Evolutionary conservation across 257 asterid genomes (phyloP).

Genomic region (Solanum paucissectum): DNA sequence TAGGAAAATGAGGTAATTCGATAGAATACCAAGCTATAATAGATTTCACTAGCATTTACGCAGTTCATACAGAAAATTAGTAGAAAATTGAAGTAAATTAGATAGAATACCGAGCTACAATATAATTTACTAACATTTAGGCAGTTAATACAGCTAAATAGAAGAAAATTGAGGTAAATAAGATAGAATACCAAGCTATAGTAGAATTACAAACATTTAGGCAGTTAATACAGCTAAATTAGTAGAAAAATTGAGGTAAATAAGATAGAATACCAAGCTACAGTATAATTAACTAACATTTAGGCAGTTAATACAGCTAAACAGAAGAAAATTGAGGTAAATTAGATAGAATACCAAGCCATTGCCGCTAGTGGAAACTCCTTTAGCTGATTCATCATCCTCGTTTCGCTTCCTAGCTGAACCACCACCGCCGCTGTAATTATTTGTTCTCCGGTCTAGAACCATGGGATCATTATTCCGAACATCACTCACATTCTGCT

Average conservation of each 20-base stretch:
- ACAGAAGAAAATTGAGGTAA: not conserved
- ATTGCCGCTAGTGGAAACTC: constrained; percentile 41
- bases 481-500: not conserved
- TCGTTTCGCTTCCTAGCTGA: constrained; percentile 43
- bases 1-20: not conserved
- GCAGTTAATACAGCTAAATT: not conserved
- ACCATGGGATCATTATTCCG: constrained; percentile 27
- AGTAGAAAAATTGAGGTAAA: not conserved
- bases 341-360: constrained; percentile 16
- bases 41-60: not conserved
- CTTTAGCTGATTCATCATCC: constrained; percentile 23
- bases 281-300: not conserved
- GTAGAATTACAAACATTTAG: not conserved
- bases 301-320: not conserved
- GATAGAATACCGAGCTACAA: not conserved
- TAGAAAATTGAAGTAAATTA: not conserved
- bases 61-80: not conserved
- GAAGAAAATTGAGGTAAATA: not conserved
- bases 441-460: constrained; percentile 30
- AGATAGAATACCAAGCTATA: not conserved
- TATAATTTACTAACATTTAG: not conserved
- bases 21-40: not conserved
- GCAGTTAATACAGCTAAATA: not conserved
- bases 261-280: not conserved
- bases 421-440: constrained; percentile 4